phyloP scores from a whole-genome alignment of 768 basidiomycete species.

The Leccinum incarnatum region DNA sequence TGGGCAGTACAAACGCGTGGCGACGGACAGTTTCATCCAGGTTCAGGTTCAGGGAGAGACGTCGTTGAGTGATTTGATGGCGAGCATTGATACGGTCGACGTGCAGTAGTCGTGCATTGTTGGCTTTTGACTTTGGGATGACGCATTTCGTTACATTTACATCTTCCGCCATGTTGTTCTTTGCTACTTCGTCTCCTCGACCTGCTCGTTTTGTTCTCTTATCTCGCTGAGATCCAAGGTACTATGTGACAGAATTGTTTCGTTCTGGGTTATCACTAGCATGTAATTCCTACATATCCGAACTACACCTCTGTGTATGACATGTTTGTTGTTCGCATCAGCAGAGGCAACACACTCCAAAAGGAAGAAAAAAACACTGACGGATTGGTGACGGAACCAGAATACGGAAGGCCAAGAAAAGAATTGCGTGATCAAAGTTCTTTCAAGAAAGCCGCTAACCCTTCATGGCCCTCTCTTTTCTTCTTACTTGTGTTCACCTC shows the following conservation, averaged over 20 bases:
- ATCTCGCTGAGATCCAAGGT: no score
- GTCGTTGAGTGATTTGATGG: neutral
- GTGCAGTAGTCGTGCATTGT: neutral
- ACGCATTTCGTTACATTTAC: no score
- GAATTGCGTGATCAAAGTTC: conserved; percentile 11
- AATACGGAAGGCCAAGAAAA: neutral
- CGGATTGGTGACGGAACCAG: neutral
- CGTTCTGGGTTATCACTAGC: no score
- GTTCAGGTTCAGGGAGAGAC: neutral
- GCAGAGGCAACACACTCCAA: neutral
- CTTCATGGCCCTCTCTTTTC: conserved; percentile 29
- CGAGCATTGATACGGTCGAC: neutral
- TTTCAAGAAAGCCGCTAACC: conserved; percentile 51
- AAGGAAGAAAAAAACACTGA: neutral
- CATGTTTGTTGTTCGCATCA: no score
- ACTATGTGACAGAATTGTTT: no score
- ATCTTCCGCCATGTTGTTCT: no score
- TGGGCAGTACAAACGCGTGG: neutral
- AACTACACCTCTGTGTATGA: no score
- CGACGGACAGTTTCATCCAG: neutral
- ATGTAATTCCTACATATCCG: no score
- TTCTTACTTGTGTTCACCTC: conserved; percentile 25
- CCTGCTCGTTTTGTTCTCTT: no score
- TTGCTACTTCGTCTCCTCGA: no score
- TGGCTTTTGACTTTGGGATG: neutral